Evolutionary conservation across 495 filamentous ascomycete species (phyloP).

Genomic region (Talaromyces adpressus): DNA sequence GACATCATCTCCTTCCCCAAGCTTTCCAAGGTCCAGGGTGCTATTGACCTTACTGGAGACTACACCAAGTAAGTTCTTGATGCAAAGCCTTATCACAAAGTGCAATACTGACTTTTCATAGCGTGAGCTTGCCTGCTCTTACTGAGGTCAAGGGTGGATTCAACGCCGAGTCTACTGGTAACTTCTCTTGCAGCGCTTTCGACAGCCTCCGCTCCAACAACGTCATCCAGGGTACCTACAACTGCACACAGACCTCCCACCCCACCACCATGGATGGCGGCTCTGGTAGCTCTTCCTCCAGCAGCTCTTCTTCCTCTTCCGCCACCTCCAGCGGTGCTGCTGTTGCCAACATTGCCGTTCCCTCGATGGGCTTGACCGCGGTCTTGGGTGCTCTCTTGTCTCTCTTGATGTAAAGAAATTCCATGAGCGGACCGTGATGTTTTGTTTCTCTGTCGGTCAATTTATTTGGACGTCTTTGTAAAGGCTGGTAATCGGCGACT

Average conservation of each 20-base stretch:
- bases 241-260: constrained; percentile 43
- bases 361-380: constrained; percentile 36
- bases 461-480: constrained; percentile 19
- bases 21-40: constrained; percentile 68
- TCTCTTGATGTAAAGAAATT: constrained; percentile 34
- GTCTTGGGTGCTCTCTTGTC: constrained; percentile 38
- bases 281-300: constrained; percentile 28
- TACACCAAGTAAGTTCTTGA: constrained; percentile 66
- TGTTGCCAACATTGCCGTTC: constrained; percentile 29
- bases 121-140: constrained; percentile 61
- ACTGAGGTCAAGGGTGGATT: constrained; percentile 77
- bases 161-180: constrained; percentile 69
- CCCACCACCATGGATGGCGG: constrained; percentile 40
- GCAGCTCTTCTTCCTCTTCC: constrained; percentile 26
- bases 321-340: constrained; percentile 30
- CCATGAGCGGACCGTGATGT: constrained; percentile 24
- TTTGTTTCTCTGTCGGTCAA: constrained; percentile 19
- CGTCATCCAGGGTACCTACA: constrained; percentile 56
- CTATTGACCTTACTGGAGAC: constrained; percentile 81
- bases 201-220: constrained; percentile 28
- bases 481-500: constrained; percentile 30
- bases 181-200: constrained; percentile 52
- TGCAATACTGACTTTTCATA: constrained; percentile 22
- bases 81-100: neutral
- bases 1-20: constrained; percentile 54